phyloP scores from a whole-genome alignment of 2,329 filamentous ascomycete species.

The Ophiocordyceps camponoti-rufipedis region DNA sequence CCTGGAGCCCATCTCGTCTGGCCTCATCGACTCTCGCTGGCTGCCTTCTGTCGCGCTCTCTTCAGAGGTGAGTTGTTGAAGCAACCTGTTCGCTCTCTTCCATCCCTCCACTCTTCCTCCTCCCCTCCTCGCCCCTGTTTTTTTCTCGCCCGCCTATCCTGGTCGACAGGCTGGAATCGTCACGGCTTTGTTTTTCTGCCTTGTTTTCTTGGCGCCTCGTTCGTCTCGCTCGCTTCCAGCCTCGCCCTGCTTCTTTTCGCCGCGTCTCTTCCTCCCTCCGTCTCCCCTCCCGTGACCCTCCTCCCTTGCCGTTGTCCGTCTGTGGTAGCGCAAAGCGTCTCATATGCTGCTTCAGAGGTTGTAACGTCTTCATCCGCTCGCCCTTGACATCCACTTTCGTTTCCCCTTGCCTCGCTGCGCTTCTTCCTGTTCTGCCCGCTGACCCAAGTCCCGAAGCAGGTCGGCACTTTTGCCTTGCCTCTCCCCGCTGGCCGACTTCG shows the following conservation, averaged over 20 bases:
- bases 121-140: background rate
- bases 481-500: background rate
- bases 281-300: background rate
- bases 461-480: background rate
- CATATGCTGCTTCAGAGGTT: background rate
- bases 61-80: background rate
- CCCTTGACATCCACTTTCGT: background rate
- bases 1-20: too few species aligned
- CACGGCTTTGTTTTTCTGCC: background rate
- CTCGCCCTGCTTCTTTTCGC: background rate
- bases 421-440: background rate
- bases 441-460: background rate
- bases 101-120: background rate
- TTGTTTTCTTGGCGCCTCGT: background rate
- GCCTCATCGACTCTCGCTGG: too few species aligned
- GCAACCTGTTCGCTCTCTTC: background rate
- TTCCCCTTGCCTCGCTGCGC: background rate
- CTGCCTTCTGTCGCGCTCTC: background rate
- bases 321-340: background rate
- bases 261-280: background rate
- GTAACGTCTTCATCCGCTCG: background rate
- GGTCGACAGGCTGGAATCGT: conserved; percentile 1
- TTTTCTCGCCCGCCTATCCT: conserved; percentile 2
- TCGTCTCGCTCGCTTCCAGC: background rate
- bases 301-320: background rate